Evolutionary conservation across 495 filamentous ascomycete genomes (phyloP).

Genomic region (Halenospora varia): DNA sequence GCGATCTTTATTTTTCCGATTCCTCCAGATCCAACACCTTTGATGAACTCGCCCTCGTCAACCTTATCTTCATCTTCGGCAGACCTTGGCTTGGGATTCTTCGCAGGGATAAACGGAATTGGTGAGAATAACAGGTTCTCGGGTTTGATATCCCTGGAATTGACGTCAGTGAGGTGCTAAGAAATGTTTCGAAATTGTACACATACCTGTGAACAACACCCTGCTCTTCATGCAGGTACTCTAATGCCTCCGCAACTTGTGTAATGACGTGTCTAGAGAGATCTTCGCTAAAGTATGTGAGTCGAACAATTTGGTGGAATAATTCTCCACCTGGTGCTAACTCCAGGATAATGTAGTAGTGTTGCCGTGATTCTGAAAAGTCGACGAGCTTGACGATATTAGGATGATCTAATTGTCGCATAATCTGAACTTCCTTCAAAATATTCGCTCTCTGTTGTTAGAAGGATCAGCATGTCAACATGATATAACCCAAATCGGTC

Average conservation of each 20-base stretch:
- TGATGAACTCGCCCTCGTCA: slow-evolving; percentile 91
- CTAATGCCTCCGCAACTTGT: slow-evolving; percentile 89
- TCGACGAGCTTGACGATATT: slow-evolving; percentile 91
- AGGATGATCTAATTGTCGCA: slow-evolving; percentile 92
- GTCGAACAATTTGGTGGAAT: slow-evolving; percentile 96
- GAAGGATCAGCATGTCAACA: slow-evolving; percentile 4
- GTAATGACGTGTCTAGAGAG: slow-evolving; percentile 89
- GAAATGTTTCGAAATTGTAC: neutral
- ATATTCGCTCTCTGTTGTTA: slow-evolving; percentile 82
- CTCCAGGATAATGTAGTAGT: slow-evolving; percentile 96
- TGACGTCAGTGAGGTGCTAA: slow-evolving; percentile 20
- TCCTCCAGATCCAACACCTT: slow-evolving; percentile 80
- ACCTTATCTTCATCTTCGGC: slow-evolving; percentile 95
- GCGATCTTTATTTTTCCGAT: slow-evolving; percentile 96
- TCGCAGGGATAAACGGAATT: slow-evolving; percentile 73
- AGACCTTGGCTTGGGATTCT: slow-evolving; percentile 68
- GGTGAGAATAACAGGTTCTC: slow-evolving; percentile 96
- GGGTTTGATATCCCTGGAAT: slow-evolving; percentile 91
- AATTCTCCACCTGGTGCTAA: slow-evolving; percentile 93
- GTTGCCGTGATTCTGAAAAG: slow-evolving; percentile 89
- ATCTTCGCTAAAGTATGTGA: slow-evolving; percentile 98
- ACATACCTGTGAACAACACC: slow-evolving; percentile 95
- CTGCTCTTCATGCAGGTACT: slow-evolving; percentile 90
- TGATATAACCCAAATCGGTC: neutral
- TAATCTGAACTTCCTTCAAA: slow-evolving; percentile 97